Evolutionary conservation across 2,329 filamentous ascomycete species (phyloP), one percentile per base, ranked within the genome.

Genomic region (Fusarium sp.): DNA sequence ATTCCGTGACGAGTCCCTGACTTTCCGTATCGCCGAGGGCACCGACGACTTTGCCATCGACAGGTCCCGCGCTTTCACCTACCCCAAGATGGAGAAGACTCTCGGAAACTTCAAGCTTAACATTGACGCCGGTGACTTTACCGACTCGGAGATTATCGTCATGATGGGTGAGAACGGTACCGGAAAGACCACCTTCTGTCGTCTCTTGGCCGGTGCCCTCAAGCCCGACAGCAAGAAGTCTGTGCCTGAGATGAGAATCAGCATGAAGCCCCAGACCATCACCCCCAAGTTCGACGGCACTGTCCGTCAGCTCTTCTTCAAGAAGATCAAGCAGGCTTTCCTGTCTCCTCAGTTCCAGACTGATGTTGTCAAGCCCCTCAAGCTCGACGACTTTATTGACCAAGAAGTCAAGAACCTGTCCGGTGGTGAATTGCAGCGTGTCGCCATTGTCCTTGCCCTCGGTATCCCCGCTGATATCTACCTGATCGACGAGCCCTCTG

Each of bases 141-240:
- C 96, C 22, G 96, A 99, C 83, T 99, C 96, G 0, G 96, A 99
- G 82, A 99, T 99, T 78, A 91, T 99, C 67, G 96, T 99, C 84
- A 97, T 99, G 94, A 98, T 99, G 96, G 96, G 96, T 77, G 96
- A 98, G 87, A 99, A 99, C 85, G 96, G 96, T 85, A 99, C 97
- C 38, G 97, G 97, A 83, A 98, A 99, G 89, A 99, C 96, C 2
- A 99, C 96, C 6, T 99, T 99, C 89, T 98, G 96, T 88, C 94
- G 93, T 82, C 93, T 99, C 86, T 89, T 99, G 76, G 96, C 96
- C 67, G 97, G 97, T 81, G 94, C 93, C 42, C 89, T 97, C 78
- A 96, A 98, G 86, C 96, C 97, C 10, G 97, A 99, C 79, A 91
- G 90, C 78, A 91, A 88, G 75, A 87, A 90, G 79, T 91, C 91